Evolutionary conservation across 495 filamentous ascomycete species (phyloP).

Genomic region (Xylaria palmicola): DNA sequence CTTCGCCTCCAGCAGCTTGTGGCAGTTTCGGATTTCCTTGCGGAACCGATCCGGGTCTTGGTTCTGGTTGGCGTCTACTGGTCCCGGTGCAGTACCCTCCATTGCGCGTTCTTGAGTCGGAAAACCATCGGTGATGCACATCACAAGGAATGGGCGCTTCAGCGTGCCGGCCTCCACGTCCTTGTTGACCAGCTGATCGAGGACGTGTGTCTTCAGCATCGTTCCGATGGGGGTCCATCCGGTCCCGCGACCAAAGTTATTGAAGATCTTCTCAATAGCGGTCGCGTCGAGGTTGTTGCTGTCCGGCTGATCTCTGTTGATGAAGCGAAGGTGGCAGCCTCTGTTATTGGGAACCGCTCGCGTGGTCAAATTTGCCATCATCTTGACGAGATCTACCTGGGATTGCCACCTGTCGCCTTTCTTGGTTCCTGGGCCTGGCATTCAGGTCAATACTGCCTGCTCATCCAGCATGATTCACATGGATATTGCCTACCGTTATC

Average conservation of each 20-base stretch:
- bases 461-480: too few relatives aligned
- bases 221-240: conserved; percentile 11
- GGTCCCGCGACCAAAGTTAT: conserved; percentile 6
- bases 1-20: background rate
- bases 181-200: conserved; percentile 3
- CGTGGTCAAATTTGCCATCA: conserved; percentile 2
- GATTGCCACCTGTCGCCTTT: conserved; percentile 6
- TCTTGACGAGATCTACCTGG: conserved; percentile 9
- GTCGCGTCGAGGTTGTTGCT: background rate
- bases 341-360: conserved; percentile 3
- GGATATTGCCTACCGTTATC: too few relatives aligned
- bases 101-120: conserved; percentile 10
- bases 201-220: background rate
- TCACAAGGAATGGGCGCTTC: conserved; percentile 4
- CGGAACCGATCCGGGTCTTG: conserved; percentile 10
- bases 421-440: conserved; percentile 1
- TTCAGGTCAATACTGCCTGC: too few relatives aligned
- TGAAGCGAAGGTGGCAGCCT: conserved; percentile 9
- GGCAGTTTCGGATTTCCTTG: conserved; percentile 3
- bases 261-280: background rate
- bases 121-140: conserved; percentile 9
- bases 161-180: background rate
- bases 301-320: background rate
- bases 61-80: conserved; percentile 5
- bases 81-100: background rate